Conservation (phyloP, 805 yeast species). For the Candida dajiaensis region DNA sequence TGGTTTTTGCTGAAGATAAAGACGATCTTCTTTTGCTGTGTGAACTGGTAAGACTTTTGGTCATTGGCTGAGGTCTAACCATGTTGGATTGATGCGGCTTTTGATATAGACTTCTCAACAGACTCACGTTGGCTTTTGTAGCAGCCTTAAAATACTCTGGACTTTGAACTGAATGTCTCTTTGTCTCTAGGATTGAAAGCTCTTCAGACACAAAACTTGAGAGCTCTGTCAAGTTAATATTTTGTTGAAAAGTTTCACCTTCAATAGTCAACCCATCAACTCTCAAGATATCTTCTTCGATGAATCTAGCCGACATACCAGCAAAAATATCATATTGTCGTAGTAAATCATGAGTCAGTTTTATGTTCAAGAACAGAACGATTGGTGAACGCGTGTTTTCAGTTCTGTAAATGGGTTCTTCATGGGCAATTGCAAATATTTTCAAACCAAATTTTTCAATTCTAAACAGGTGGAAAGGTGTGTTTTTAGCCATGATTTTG, state of each 20-base stretch:
- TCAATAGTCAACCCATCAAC: slow-evolving; percentile 22
- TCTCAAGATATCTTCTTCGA: slow-evolving; percentile 25
- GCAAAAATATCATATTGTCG: slow-evolving; percentile 34
- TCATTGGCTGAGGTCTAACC: background rate
- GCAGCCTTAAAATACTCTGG: slow-evolving; percentile 6
- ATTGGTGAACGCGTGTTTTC: slow-evolving; percentile 61
- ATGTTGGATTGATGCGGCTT: background rate
- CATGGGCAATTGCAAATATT: slow-evolving; percentile 69
- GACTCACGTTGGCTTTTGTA: slow-evolving; percentile 9
- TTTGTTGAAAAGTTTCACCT: slow-evolving; percentile 18
- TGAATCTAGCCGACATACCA: slow-evolving; percentile 42
- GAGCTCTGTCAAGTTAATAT: slow-evolving; percentile 28
- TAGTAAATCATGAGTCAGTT: slow-evolving; percentile 33
- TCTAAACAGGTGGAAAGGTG: slow-evolving; percentile 83
- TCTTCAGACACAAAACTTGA: slow-evolving; percentile 32
- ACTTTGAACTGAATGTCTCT: slow-evolving; percentile 12
- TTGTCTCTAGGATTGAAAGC: slow-evolving; percentile 25
- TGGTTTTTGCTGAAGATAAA: slow-evolving; percentile 14
- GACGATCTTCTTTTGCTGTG: slow-evolving; percentile 14
- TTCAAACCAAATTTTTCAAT: slow-evolving; percentile 33
- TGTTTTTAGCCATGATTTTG: slow-evolving; percentile 64
- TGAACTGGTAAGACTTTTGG: slow-evolving; percentile 12
- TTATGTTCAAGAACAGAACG: slow-evolving; percentile 58
- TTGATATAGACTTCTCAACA: slow-evolving; percentile 1
- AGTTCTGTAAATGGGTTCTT: slow-evolving; percentile 38